phyloP scores from a whole-genome alignment of 305 asterid genomes.

The Plantago coronopus region DNA sequence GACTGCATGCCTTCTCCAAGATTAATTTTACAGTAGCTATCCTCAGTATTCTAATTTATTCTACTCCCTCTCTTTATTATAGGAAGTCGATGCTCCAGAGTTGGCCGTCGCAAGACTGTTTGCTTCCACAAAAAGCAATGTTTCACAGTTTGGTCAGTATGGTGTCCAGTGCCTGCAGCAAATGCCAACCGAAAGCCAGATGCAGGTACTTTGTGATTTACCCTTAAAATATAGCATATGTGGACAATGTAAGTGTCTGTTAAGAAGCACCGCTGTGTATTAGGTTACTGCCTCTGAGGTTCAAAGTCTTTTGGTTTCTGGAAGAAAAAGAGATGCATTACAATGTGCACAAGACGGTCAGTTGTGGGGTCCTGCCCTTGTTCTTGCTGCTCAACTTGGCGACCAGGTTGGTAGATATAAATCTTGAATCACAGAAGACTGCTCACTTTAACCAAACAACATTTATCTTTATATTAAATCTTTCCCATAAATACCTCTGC shows the following conservation, averaged over 20 bases:
- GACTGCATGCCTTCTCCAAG: not conserved
- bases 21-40: not conserved
- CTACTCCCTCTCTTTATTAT: slow-evolving; percentile 16
- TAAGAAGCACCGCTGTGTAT: slow-evolving; percentile 26
- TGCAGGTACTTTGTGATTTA: slow-evolving; percentile 44
- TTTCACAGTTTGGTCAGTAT: slow-evolving; percentile 47
- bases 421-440: slow-evolving; percentile 11
- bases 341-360: slow-evolving; percentile 94
- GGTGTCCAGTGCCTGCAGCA: slow-evolving; percentile 78
- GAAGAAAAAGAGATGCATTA: slow-evolving; percentile 90
- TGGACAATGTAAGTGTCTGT: slow-evolving; percentile 17
- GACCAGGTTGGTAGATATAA: slow-evolving; percentile 54
- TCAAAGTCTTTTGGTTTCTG: slow-evolving; percentile 88
- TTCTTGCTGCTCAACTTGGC: slow-evolving; percentile 96
- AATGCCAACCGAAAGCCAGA: slow-evolving; percentile 77
- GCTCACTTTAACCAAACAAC: slow-evolving; percentile 11
- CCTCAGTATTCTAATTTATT: slow-evolving; percentile 19
- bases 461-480: slow-evolving; percentile 14
- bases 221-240: slow-evolving; percentile 9
- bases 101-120: slow-evolving; percentile 77
- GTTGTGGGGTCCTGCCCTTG: slow-evolving; percentile 97
- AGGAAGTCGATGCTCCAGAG: slow-evolving; percentile 82
- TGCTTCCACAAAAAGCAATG: slow-evolving; percentile 63
- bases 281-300: slow-evolving; percentile 81
- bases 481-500: slow-evolving; percentile 23